Base-by-base conservation (phyloP, 2,329 filamentous ascomycete genomes). In the Sporothrix inflata region DNA sequence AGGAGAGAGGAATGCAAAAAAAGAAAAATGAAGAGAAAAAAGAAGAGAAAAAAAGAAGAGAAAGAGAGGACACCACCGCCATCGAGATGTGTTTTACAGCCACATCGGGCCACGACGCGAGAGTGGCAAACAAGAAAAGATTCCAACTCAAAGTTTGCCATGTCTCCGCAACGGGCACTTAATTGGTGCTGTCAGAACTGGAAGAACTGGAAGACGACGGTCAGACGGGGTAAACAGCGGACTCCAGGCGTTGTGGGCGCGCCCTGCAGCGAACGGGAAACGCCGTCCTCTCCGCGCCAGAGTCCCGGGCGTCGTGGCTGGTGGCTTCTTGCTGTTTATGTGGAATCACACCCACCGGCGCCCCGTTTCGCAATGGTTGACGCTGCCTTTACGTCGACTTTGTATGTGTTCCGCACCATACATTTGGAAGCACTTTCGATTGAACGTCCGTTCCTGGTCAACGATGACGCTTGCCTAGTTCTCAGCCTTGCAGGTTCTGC, bases 301-400 rank as follows among this genome's bases (percentile, higher is more conserved):
- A 30, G 24, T 55, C 51, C 6, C 19, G 51, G 51, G 14, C n/a
- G n/a, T n/a, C n/a, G n/a, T n/a, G n/a, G n/a, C n/a, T n/a, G n/a
- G n/a, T n/a, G n/a, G n/a, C n/a, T n/a, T n/a, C n/a, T 19, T 4
- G 4, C 19, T 47, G 42, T 47, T 16, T 14, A 63, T 63, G 60
- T 63, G 60, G 60, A 63, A 63, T 42, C 60, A 63, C 55, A n/a
- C 55, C 6, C 4, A 12, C 16, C 55, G 55, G 30, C 55, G 55
- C 30, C 55, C 27, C 27, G 55, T 9, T 60, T 8, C 53, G 30
- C 55, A 34, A 14, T 27, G 55, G 34, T 8, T 45, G 40, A 14
- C 40, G 11, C 9, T 47, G 42, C 14, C 14, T 47, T 19, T 47
- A 47, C 42, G 14, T 19, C 14, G 30, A 6, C 30, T 6, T 47